These are phyloP conservation scores for Zostera marina DNA, from an alignment of 116 monocot genomes.

Conservation along the genomic window DNA sequence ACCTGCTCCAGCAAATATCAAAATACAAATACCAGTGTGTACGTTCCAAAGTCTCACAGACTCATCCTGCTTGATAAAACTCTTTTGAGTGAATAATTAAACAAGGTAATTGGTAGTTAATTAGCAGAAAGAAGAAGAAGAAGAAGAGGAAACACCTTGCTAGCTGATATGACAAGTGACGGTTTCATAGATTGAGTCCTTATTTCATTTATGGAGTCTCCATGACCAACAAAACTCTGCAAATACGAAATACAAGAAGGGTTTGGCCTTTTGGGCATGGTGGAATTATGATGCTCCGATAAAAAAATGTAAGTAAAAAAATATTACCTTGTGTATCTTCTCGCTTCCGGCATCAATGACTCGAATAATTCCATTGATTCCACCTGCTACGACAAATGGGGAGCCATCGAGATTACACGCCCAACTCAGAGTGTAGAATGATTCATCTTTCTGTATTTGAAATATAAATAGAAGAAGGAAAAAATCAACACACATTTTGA, in stretches of 20 bases:
- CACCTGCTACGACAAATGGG: constrained; percentile 82
- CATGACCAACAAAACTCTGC: constrained; percentile 93
- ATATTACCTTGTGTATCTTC: constrained; percentile 65
- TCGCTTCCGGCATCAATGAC: constrained; percentile 76
- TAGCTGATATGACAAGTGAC: constrained; percentile 85
- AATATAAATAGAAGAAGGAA: not conserved
- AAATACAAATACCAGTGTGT: constrained; percentile 91
- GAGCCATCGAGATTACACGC: constrained; percentile 67
- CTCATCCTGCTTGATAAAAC: constrained; percentile 47
- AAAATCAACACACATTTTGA: not conserved
- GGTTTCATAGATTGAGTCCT: constrained; percentile 87
- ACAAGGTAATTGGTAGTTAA: not conserved
- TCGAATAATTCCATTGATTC: constrained; percentile 91
- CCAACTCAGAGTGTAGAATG: constrained; percentile 94
- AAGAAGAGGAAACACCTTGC: constrained; percentile 41
- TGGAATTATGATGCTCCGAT: not conserved
- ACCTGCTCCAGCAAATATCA: constrained; percentile 95
- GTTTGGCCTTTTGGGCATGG: not conserved
- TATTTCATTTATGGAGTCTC: constrained; percentile 91
- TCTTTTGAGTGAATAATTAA: not conserved
- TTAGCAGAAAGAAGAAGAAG: too few relatives aligned
- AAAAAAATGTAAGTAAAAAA: not conserved
- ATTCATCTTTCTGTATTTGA: constrained; percentile 74
- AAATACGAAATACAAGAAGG: not conserved
- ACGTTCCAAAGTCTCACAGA: constrained; percentile 94